A percentile compares a stretch with the other conserved stretches of the same genome.
These are phyloP conservation scores for Lenzites betulinus DNA, from an alignment of 768 basidiomycete genomes.

Conservation along the genomic window DNA sequence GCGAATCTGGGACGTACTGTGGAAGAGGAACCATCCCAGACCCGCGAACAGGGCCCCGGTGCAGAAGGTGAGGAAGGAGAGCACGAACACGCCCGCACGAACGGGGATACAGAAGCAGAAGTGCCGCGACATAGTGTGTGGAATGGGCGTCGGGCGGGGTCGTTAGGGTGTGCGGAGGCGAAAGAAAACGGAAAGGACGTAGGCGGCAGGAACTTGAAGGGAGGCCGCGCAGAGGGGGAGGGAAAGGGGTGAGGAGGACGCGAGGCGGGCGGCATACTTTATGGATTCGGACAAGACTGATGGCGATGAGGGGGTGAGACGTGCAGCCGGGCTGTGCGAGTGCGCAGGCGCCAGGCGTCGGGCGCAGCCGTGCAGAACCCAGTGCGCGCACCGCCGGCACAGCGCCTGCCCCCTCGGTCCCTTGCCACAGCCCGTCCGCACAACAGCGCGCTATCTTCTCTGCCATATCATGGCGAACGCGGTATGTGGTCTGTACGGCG, in stretches of 20 bases:
- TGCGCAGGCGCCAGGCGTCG: constrained; percentile 7
- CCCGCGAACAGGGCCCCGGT: constrained; percentile 4
- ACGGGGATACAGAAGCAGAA: constrained; percentile 36
- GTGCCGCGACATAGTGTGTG: constrained; percentile 26
- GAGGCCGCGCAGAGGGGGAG: constrained; percentile 2
- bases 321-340: constrained; percentile 14
- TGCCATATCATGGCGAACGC: no score
- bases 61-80: constrained; percentile 28
- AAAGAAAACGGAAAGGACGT: constrained; percentile 11
- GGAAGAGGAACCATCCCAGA: constrained; percentile 22
- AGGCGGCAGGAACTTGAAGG: neutral
- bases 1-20: constrained; percentile 17
- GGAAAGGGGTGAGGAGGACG: neutral
- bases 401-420: no score
- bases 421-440: neutral
- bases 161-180: neutral
- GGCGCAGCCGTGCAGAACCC: constrained; percentile 7
- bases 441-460: no score
- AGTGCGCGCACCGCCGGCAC: no score
- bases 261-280: constrained; percentile 7
- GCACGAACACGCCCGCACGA: constrained; percentile 32
- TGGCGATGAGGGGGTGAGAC: constrained; percentile 8
- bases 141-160: neutral
- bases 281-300: neutral
- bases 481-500: no score